These are phyloP conservation scores for Ophiosphaerella korrae DNA, from an alignment of 2,329 filamentous ascomycete species.

Conservation along the genomic window DNA sequence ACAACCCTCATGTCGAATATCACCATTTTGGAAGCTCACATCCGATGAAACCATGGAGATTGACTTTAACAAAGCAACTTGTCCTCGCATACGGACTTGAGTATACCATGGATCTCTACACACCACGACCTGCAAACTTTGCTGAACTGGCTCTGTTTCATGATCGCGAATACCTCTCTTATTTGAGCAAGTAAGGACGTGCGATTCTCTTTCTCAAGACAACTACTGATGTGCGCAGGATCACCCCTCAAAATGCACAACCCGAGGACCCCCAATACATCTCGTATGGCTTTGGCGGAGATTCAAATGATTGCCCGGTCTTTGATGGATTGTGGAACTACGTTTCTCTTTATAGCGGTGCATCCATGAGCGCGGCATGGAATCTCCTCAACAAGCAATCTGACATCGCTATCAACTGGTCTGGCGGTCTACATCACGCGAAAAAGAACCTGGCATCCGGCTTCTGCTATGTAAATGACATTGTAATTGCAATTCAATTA, in stretches of 20 bases:
- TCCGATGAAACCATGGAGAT: conserved; percentile 98
- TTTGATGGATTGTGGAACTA: conserved; percentile 97
- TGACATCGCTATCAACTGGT: conserved; percentile 98
- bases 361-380: conserved; percentile 86
- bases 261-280: conserved; percentile 50
- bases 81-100: conserved; percentile 96
- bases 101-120: conserved; percentile 94
- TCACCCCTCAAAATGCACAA: conserved; percentile 56
- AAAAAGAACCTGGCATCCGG: conserved; percentile 93
- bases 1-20: conserved; percentile 91
- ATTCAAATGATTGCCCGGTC: conserved; percentile 80
- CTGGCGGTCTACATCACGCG: conserved; percentile 92
- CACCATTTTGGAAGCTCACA: conserved; percentile 97
- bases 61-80: conserved; percentile 92
- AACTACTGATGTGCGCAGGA: conserved; percentile 19
- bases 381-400: conserved; percentile 86
- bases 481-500: conserved; percentile 90
- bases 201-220: not conserved
- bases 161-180: conserved; percentile 86
- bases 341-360: conserved; percentile 90
- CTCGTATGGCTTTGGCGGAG: conserved; percentile 81
- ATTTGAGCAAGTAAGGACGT: conserved; percentile 60
- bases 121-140: conserved; percentile 80
- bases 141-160: conserved; percentile 90
- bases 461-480: conserved; percentile 99